Evolutionary conservation across 225 moss, liverwort and hornwort genomes (phyloP).

Genomic region (Takakia lepidozioides): DNA sequence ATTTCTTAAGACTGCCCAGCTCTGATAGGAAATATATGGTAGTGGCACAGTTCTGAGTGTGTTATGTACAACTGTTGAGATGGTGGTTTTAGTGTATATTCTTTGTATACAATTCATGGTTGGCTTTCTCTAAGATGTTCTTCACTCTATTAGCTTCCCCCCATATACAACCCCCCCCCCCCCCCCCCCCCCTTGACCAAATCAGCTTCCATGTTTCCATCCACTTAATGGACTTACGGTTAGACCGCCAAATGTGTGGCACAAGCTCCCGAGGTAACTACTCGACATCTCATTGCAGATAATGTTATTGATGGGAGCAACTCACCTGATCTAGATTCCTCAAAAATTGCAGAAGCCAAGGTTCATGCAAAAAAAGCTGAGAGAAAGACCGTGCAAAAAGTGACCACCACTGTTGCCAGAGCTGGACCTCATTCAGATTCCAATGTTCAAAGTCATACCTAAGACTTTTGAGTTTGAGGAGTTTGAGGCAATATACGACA

Average conservation of each 20-base stretch:
- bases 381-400: slow-evolving; percentile 27
- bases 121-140: background rate
- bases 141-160: background rate
- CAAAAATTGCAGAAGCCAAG: slow-evolving; percentile 3
- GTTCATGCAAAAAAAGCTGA: slow-evolving; percentile 13
- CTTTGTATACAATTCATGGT: background rate
- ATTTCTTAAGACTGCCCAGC: too few relatives aligned
- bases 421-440: slow-evolving; percentile 3
- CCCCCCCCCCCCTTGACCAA: too few relatives aligned
- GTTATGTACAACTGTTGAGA: background rate
- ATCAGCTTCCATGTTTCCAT: too few relatives aligned
- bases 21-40: too few relatives aligned
- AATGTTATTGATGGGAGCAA: slow-evolving; percentile 10
- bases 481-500: too few relatives aligned
- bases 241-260: slow-evolving; percentile 18
- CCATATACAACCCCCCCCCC: background rate
- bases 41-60: too few relatives aligned
- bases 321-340: slow-evolving; percentile 14
- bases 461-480: slow-evolving; percentile 64
- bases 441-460: slow-evolving; percentile 15
- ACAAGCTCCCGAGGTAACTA: slow-evolving; percentile 27
- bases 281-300: slow-evolving; percentile 12
- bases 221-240: too few relatives aligned
- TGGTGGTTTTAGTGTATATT: background rate
- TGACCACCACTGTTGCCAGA: slow-evolving; percentile 36